Conservation (phyloP, 805 yeast species). For the Candida maesae region DNA sequence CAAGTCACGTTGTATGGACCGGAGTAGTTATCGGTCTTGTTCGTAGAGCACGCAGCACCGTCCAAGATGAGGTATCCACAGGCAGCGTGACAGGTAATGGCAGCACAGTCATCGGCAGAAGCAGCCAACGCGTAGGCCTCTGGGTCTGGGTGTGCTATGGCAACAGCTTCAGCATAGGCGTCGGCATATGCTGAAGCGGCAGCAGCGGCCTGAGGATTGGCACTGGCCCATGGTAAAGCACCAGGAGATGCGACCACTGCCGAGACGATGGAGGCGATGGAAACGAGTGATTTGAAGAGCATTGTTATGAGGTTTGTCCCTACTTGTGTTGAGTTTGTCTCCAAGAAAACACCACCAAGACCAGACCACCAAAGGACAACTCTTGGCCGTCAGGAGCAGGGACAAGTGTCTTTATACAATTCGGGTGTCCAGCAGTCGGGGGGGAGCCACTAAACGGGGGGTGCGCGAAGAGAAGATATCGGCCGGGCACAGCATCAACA, state of each 20-base stretch:
- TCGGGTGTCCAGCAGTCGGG: background rate
- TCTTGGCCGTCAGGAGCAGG: background rate
- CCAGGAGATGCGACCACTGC: constrained; percentile 10
- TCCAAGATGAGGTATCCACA: constrained; percentile 33
- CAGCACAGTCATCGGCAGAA: constrained; percentile 29
- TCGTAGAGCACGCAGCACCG: constrained; percentile 28
- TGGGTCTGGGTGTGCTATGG: constrained; percentile 31
- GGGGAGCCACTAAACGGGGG: background rate
- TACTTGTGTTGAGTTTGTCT: background rate
- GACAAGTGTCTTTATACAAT: background rate
- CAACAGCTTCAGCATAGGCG: constrained; percentile 26
- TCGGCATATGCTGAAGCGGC: constrained; percentile 26
- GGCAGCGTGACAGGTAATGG: constrained; percentile 32
- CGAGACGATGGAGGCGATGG: constrained; percentile 5
- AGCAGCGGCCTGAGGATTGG: constrained; percentile 22
- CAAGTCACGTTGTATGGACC: constrained; percentile 32
- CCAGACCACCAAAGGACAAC: too few relatives aligned
- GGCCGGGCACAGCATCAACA: background rate
- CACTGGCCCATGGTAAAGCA: constrained; percentile 22
- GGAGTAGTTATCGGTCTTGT: constrained; percentile 19
- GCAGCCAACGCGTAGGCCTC: constrained; percentile 30
- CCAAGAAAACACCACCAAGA: background rate
- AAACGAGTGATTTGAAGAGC: constrained; percentile 9
- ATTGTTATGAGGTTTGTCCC: too few relatives aligned
- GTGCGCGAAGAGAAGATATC: constrained; percentile 1